A percentile compares a stretch with the other conserved stretches of the same genome.
These are phyloP conservation scores for Pseudogymnoascus sp. DNA, from an alignment of 2,329 filamentous ascomycete genomes.

Conservation along the genomic window DNA sequence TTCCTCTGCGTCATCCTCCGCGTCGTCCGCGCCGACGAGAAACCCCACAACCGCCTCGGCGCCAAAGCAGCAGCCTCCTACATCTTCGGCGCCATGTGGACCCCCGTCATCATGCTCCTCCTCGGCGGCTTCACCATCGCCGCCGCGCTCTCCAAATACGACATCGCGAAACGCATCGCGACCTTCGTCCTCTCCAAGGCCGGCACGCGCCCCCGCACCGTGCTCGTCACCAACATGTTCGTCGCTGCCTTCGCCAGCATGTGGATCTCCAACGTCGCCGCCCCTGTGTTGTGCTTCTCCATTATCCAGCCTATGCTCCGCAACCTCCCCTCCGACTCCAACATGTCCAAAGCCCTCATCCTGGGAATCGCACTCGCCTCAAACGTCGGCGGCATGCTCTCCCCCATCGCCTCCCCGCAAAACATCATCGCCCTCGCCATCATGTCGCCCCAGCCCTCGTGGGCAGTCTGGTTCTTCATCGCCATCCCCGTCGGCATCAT, in stretches of 20 bases:
- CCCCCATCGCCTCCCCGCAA: constrained; percentile 92
- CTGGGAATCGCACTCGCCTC: constrained; percentile 91
- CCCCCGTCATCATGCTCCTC: constrained; percentile 95
- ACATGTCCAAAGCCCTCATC: constrained; percentile 91
- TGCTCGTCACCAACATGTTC: constrained; percentile 96
- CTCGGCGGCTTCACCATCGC: constrained; percentile 94
- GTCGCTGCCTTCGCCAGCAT: constrained; percentile 96
- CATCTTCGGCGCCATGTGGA: constrained; percentile 97
- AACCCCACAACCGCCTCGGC: constrained; percentile 62
- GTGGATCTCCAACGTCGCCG: constrained; percentile 98
- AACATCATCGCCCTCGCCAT: constrained; percentile 95
- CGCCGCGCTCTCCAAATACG: constrained; percentile 91
- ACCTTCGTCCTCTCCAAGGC: constrained; percentile 95
- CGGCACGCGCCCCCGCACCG: constrained; percentile 79
- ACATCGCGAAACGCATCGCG: constrained; percentile 94
- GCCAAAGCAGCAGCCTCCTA: constrained; percentile 74
- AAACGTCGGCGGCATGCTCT: constrained; percentile 93
- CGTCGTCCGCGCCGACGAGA: constrained; percentile 72
- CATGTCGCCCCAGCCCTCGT: constrained; percentile 86
- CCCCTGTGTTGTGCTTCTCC: constrained; percentile 92
- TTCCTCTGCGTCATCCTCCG: constrained; percentile 83
- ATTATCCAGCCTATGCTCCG: constrained; percentile 97
- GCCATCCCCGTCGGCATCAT: constrained; percentile 87
- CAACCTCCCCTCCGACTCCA: constrained; percentile 80
- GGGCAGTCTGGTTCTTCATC: constrained; percentile 97